A percentile compares a stretch with the other conserved stretches of the same genome.
These are phyloP conservation scores for Silene vulgaris DNA, from an alignment of 179 eudicot species.

Conservation along the genomic window DNA sequence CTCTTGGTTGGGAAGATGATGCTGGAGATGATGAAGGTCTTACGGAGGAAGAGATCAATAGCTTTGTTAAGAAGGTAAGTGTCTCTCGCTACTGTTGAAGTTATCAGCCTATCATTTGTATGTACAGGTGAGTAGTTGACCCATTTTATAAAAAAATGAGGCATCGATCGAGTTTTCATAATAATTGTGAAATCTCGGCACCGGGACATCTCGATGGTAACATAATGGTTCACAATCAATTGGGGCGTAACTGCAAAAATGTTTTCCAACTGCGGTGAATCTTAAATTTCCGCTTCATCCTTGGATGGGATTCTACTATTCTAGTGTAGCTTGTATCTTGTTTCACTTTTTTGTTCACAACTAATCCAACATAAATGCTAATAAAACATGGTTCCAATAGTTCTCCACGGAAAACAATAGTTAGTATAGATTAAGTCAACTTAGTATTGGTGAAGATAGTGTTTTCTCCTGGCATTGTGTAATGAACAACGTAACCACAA, in stretches of 20 bases:
- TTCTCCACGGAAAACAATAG: not conserved
- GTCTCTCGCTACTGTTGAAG: constrained; percentile 10
- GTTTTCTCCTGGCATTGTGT: not conserved
- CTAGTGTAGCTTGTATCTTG: not conserved
- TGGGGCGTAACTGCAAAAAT: not conserved
- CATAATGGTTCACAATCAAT: too few relatives aligned
- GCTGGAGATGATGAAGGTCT: constrained; percentile 69
- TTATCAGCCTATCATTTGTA: not conserved
- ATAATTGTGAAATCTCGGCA: not conserved
- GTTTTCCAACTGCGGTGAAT: not conserved
- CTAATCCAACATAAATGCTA: not conserved
- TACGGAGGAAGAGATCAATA: constrained; percentile 41
- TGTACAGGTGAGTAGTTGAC: not conserved
- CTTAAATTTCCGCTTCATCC: not conserved
- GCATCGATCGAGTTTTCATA: not conserved
- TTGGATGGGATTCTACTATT: not conserved
- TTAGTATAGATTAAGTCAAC: too few relatives aligned
- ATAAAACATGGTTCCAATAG: not conserved
- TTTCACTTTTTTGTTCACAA: not conserved
- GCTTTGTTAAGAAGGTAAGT: constrained; percentile 45
- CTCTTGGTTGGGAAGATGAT: constrained; percentile 84
- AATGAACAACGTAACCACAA: not conserved
- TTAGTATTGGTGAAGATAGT: too few relatives aligned
- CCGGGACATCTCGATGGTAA: too few relatives aligned
- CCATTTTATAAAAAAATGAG: not conserved